A percentile compares a stretch with the other conserved stretches of the same genome.
Conservation (phyloP, 2,329 filamentous ascomycete genomes). For the Fragosphaeria purpurea region DNA sequence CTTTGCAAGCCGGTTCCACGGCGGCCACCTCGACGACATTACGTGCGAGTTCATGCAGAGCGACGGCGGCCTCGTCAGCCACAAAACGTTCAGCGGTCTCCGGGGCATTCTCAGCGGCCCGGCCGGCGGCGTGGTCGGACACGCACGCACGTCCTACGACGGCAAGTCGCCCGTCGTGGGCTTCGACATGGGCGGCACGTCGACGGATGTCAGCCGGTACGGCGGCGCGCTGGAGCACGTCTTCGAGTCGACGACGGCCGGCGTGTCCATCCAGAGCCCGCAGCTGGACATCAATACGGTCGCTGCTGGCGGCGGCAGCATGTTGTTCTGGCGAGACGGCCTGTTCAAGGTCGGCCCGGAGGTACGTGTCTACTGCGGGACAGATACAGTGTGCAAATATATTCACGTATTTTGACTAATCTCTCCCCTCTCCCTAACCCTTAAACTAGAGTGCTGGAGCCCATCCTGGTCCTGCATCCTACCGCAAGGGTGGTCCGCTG, state of each 20-base stretch:
- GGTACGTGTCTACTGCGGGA: slow-evolving; percentile 29
- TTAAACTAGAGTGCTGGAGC: slow-evolving; percentile 70
- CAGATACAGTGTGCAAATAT: slow-evolving; percentile 24
- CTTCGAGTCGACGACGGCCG: slow-evolving; percentile 58
- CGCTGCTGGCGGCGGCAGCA: slow-evolving; percentile 75
- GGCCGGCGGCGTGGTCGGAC: slow-evolving; percentile 59
- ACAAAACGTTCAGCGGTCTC: slow-evolving; percentile 12
- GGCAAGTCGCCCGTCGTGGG: slow-evolving; percentile 59
- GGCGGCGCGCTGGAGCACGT: slow-evolving; percentile 55
- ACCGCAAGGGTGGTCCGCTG: slow-evolving; percentile 76
- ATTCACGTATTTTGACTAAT: no score
- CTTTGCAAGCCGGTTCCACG: slow-evolving; percentile 55
- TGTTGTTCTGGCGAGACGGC: slow-evolving; percentile 79
- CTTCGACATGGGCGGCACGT: slow-evolving; percentile 50
- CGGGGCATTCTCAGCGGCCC: slow-evolving; percentile 59
- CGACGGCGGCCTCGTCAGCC: slow-evolving; percentile 32
- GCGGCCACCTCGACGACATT: slow-evolving; percentile 50
- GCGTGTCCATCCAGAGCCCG: slow-evolving; percentile 82
- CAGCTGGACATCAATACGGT: slow-evolving; percentile 93
- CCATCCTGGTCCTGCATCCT: slow-evolving; percentile 81
- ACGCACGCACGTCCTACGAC: slow-evolving; percentile 63
- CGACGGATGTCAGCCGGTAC: slow-evolving; percentile 6
- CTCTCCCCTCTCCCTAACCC: no score
- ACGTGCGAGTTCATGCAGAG: slow-evolving; percentile 67
- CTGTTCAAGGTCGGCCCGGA: slow-evolving; percentile 68